Percentiles rank a stretch among this genome's conserved stretches.
Conservation (phyloP, 2,329 filamentous ascomycete genomes). For the Trichocomaceae sp. region DNA sequence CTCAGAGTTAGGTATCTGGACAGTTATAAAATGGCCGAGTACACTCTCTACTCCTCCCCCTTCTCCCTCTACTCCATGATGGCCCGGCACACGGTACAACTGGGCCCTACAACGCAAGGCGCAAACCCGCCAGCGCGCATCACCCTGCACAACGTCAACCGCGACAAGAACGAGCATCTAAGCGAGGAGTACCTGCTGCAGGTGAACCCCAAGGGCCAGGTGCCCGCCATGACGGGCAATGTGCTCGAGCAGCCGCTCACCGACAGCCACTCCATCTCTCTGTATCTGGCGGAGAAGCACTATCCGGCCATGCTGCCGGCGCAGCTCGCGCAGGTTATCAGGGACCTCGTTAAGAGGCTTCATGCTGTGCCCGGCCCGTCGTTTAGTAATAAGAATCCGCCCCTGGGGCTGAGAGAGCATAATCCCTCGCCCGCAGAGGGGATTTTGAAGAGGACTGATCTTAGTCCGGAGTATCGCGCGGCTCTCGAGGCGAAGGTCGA, state of each 20-base stretch:
- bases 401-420: conserved; percentile 1
- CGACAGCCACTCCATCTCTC: conserved; percentile 8
- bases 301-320: conserved; percentile 4
- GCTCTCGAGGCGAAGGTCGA: conserved; percentile 9
- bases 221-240: conserved; percentile 8
- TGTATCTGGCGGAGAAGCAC: conserved; percentile 6
- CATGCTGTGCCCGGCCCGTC: conserved; percentile 8
- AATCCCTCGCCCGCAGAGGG: conserved; percentile 8
- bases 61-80: conserved; percentile 12
- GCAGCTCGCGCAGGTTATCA: conserved; percentile 2
- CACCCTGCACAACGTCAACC: conserved; percentile 1
- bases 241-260: conserved; percentile 8
- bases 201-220: conserved; percentile 10
- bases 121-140: neutral
- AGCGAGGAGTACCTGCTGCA: conserved; percentile 1
- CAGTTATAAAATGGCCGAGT: neutral
- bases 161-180: neutral
- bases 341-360: neutral
- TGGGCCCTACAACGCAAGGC: neutral
- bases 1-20: too few species aligned
- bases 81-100: conserved; percentile 6
- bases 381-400: conserved; percentile 8
- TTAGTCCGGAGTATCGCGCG: conserved; percentile 10
- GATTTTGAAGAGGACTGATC: conserved; percentile 9
- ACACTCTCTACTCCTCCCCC: conserved; percentile 8